Percentiles rank a stretch among this genome's conserved stretches.
Evolutionary conservation across 176 grass and related monocot species (phyloP).

Genomic region (Thinopyrum elongatum): DNA sequence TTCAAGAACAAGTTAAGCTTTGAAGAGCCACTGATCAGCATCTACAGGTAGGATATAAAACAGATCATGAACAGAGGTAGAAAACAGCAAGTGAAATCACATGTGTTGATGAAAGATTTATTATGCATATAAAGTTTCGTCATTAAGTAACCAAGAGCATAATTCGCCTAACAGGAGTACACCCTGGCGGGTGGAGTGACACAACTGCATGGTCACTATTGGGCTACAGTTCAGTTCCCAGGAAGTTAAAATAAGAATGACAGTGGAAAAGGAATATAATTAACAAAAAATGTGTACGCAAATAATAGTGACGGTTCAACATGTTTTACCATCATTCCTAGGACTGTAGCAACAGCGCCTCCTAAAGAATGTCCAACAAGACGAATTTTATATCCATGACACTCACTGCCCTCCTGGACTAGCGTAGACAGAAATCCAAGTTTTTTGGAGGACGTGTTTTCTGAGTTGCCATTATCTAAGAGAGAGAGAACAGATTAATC

Average conservation of each 20-base stretch:
- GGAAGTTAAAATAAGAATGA: not conserved
- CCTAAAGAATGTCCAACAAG: slow-evolving; percentile 96
- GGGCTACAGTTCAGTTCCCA: not conserved
- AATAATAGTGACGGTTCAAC: slow-evolving; percentile 3
- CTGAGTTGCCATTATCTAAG: slow-evolving; percentile 48
- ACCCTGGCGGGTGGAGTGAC: too few relatives aligned
- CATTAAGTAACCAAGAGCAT: not conserved
- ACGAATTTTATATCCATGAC: slow-evolving; percentile 79
- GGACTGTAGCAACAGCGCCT: slow-evolving; percentile 79
- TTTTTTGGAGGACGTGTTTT: slow-evolving; percentile 48
- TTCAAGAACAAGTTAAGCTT: slow-evolving; percentile 28
- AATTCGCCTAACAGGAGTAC: not conserved
- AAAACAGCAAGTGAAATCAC: not conserved
- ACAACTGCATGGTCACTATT: not conserved
- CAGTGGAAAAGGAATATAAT: slow-evolving; percentile 13
- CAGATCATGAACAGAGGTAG: slow-evolving; percentile 18
- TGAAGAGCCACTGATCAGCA: slow-evolving; percentile 28
- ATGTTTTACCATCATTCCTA: slow-evolving; percentile 87
- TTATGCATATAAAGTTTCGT: not conserved
- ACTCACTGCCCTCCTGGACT: slow-evolving; percentile 65
- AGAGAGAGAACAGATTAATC: slow-evolving; percentile 20
- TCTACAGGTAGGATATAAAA: not conserved
- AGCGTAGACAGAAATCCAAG: slow-evolving; percentile 70
- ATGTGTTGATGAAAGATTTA: not conserved
- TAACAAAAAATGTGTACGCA: not conserved